phyloP scores from a whole-genome alignment of 495 filamentous ascomycete genomes.

The Apiosordaria backusii region DNA sequence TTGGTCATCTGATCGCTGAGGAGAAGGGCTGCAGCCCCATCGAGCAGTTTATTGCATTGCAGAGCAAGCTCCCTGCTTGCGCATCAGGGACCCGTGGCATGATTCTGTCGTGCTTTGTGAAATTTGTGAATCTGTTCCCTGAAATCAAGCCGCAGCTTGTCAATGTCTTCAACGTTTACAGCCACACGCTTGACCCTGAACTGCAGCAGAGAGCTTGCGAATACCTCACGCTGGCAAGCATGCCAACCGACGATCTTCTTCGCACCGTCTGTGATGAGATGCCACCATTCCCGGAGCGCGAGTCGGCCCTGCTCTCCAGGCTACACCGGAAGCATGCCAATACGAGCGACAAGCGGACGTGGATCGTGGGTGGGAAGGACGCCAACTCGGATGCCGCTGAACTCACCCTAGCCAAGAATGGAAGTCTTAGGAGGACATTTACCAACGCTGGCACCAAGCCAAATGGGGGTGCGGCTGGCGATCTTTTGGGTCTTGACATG shows the following conservation, averaged over 20 bases:
- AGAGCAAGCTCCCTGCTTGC: conserved; percentile 83
- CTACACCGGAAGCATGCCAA: conserved; percentile 90
- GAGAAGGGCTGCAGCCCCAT: conserved; percentile 90
- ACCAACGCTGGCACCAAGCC: conserved; percentile 38
- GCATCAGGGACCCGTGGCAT: conserved; percentile 88
- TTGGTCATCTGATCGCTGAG: conserved; percentile 97
- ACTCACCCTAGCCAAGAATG: conserved; percentile 75
- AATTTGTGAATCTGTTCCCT: conserved; percentile 97
- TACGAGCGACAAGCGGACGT: conserved; percentile 90
- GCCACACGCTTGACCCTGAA: conserved; percentile 91
- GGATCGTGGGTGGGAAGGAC: conserved; percentile 92
- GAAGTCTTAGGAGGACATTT: conserved; percentile 82
- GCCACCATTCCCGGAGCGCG: conserved; percentile 95
- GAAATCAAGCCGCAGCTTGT: conserved; percentile 96
- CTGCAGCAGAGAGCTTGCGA: conserved; percentile 96
- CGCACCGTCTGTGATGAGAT: conserved; percentile 98
- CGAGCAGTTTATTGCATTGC: conserved; percentile 92
- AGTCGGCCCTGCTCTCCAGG: conserved; percentile 85
- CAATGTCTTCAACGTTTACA: conserved; percentile 86
- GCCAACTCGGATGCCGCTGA: conserved; percentile 80
- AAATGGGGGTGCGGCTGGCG: conserved; percentile 55
- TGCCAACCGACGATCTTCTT: conserved; percentile 86
- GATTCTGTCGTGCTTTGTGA: conserved; percentile 90
- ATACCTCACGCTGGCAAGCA: conserved; percentile 80
- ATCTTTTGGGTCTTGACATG: conserved; percentile 81